phyloP scores from a whole-genome alignment of 2,329 filamentous ascomycete genomes.

The Coniochaeta sp. region DNA sequence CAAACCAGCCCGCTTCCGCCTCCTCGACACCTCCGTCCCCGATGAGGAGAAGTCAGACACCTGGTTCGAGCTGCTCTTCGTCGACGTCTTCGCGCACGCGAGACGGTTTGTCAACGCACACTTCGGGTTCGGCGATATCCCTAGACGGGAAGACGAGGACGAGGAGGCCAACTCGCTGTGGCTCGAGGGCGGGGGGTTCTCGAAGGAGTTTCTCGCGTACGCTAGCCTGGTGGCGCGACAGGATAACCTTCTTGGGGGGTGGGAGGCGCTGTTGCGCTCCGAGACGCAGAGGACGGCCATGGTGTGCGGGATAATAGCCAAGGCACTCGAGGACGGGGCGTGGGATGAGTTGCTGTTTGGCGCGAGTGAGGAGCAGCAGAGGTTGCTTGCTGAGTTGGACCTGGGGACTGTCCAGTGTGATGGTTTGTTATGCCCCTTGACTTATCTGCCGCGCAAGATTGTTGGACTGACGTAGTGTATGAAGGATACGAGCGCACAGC shows the following conservation, averaged over 20 bases:
- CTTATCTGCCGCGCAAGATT: background rate
- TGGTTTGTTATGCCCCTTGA: background rate
- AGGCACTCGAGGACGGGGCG: conserved; percentile 29
- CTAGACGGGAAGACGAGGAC: background rate
- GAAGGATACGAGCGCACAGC: conserved; percentile 27
- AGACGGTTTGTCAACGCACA: conserved; percentile 15
- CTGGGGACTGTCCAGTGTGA: conserved; percentile 11
- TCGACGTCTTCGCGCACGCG: conserved; percentile 17
- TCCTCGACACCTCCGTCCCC: conserved; percentile 9
- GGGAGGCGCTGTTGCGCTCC: conserved; percentile 24
- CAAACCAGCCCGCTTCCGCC: conserved; percentile 14
- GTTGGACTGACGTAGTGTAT: background rate
- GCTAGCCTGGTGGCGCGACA: conserved; percentile 22
- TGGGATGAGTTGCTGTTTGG: conserved; percentile 32
- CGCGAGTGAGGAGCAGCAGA: conserved; percentile 15
- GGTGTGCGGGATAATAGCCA: conserved; percentile 25
- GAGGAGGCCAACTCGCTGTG: background rate
- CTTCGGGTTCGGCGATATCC: conserved; percentile 16
- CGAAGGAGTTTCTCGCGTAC: conserved; percentile 25
- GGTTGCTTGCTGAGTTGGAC: conserved; percentile 21
- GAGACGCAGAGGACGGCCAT: conserved; percentile 22
- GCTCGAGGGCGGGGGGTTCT: conserved; percentile 8
- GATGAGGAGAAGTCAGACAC: conserved; percentile 10
- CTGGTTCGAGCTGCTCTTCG: conserved; percentile 20
- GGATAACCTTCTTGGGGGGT: conserved; percentile 23